A percentile compares a stretch with the other conserved stretches of the same genome.
Conservation (phyloP, 2,329 filamentous ascomycete species). For the Aspergillus pseudotamarii region DNA sequence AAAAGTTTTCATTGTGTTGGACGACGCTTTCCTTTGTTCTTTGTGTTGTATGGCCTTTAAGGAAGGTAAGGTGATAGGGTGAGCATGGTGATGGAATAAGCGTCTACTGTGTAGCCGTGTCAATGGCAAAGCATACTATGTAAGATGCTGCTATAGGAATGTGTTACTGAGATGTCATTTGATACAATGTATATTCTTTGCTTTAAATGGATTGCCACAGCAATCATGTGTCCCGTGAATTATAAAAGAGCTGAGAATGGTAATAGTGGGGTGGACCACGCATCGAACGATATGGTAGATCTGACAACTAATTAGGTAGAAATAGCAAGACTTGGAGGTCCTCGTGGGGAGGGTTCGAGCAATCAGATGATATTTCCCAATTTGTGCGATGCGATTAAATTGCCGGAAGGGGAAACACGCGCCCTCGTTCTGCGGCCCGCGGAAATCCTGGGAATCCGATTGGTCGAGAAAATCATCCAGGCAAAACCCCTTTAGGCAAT, state of each 20-base stretch:
- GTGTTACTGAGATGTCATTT: no score
- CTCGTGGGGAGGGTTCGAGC: background rate
- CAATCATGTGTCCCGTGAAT: no score
- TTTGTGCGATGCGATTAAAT: background rate
- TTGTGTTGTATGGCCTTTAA: background rate
- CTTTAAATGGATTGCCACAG: no score
- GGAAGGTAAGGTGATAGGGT: no score
- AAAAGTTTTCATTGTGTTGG: no score
- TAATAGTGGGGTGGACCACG: background rate
- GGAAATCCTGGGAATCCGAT: background rate
- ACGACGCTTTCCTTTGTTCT: background rate
- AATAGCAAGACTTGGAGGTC: background rate
- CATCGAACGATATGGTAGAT: background rate
- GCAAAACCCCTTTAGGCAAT: background rate
- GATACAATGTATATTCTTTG: no score
- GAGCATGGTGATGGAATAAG: background rate
- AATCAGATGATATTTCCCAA: slow-evolving; percentile 2
- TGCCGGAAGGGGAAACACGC: background rate
- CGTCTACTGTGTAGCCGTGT: background rate
- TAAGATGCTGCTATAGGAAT: no score
- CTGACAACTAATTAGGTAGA: background rate
- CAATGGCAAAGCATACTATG: background rate
- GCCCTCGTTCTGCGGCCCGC: background rate
- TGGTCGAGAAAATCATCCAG: background rate
- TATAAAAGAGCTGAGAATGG: no score